phyloP scores from a whole-genome alignment of 768 basidiomycete genomes.

The Agaricus sinodeliciosus region DNA sequence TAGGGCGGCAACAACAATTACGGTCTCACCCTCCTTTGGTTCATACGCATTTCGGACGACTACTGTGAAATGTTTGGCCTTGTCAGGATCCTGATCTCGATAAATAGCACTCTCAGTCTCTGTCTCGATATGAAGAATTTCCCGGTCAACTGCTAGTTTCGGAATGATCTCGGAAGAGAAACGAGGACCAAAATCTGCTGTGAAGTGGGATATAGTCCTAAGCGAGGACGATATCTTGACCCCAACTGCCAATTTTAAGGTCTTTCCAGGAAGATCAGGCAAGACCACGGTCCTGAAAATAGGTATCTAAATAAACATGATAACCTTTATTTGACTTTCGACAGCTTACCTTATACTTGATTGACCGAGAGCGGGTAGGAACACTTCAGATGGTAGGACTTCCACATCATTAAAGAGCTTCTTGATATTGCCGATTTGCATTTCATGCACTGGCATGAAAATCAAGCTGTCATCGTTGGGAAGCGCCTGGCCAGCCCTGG shows the following conservation, averaged over 20 bases:
- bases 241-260: slow-evolving; percentile 46
- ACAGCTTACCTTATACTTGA: slow-evolving; percentile 44
- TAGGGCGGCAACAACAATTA: slow-evolving; percentile 46
- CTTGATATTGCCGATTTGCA: slow-evolving; percentile 39
- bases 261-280: slow-evolving; percentile 36
- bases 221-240: slow-evolving; percentile 53
- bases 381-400: slow-evolving; percentile 34
- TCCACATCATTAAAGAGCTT: slow-evolving; percentile 36
- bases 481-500: slow-evolving; percentile 21
- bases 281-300: slow-evolving; percentile 37
- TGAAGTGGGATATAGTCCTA: slow-evolving; percentile 54
- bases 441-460: slow-evolving; percentile 47
- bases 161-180: slow-evolving; percentile 46
- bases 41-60: slow-evolving; percentile 39
- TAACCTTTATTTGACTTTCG: not conserved
- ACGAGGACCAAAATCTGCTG: slow-evolving; percentile 49
- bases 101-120: slow-evolving; percentile 47
- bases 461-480: slow-evolving; percentile 22
- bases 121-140: slow-evolving; percentile 36
- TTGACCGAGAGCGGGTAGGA: slow-evolving; percentile 37
- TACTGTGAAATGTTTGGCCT: slow-evolving; percentile 47
- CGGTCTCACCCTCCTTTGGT: slow-evolving; percentile 31
- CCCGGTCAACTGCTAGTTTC: slow-evolving; percentile 35
- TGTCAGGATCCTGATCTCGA: slow-evolving; percentile 32
- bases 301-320: not conserved